Base-by-base conservation (phyloP, 768 basidiomycete genomes). In the Filobasidium wieringae region DNA sequence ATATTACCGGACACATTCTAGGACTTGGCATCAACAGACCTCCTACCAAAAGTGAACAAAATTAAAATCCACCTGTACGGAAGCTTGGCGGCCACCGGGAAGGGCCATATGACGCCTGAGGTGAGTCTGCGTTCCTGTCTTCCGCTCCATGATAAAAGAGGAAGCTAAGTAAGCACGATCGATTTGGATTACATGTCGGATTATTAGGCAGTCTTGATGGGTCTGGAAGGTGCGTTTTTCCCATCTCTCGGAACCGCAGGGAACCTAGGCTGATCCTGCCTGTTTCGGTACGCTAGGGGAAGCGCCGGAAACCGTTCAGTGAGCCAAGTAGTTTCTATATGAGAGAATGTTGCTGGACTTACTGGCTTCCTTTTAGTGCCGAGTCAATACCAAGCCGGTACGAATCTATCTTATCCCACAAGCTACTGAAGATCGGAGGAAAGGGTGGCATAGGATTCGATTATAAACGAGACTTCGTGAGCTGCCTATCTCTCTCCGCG, bases 21-120 rank as follows among this genome's bases (percentile, higher is more conserved):
- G 56, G 82, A 86, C 50, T 70, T 89, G 24, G 76, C 19, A 8
- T 26, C 45, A 14, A 47, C 54, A 22, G 37, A 76, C 24, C 64
- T 93, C 51, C 74, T 93, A 37, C 80, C 85, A 41, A 82, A 86
- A 78, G 86, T 81, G 63, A 49, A 71, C 59, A 84, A 80, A 7
- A 74, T 97, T 53, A 97, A 95, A 72, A 85, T 93, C 57, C 84
- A 84, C 2, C 78, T 96, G 82, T 92, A 93, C 72, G 92, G 92
- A 29, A 89, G 87, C 7, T 78, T 96, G 31, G 91, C 93, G 2
- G 92, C 93, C 7, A 96, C 93, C 66, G 90, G 75, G 0, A 73
- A 75, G 62, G 76, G 72, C 1, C 74, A 75, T 51, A 71, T 73
- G 70, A 76, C 75, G 0, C 75, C 75, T 7, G 64, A 75, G 55